These are phyloP conservation scores for Plasmodium vivax DNA, from an alignment of 169 alveolate species.

Conservation along the genomic window DNA sequence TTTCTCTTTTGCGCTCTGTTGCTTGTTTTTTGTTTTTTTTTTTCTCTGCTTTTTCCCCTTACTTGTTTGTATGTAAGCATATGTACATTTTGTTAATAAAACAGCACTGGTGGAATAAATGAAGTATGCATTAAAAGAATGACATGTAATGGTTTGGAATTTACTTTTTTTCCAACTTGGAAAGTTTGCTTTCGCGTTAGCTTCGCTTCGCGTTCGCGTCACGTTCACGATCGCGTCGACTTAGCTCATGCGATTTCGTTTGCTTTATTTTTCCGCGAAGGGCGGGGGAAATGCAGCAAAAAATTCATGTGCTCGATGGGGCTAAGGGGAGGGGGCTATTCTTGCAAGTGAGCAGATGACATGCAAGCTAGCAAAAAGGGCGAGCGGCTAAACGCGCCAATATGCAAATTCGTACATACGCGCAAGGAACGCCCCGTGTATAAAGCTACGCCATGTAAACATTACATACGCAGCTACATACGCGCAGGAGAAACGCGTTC, in stretches of 20 bases:
- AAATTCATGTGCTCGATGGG: background rate
- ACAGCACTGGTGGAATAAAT: background rate
- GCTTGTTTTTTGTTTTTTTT: constrained; percentile 8
- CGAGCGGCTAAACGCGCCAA: background rate
- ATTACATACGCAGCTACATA: background rate
- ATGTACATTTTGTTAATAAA: background rate
- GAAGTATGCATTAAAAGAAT: background rate
- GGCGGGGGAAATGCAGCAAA: background rate
- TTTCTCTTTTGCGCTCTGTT: background rate
- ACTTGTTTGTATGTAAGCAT: background rate
- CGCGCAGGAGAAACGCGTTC: background rate
- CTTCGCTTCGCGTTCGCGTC: too few relatives aligned
- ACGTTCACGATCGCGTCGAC: background rate
- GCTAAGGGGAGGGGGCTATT: background rate
- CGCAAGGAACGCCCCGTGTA: background rate
- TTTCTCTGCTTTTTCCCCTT: background rate
- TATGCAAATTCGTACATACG: background rate
- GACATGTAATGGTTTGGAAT: background rate
- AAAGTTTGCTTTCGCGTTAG: background rate
- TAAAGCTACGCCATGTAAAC: background rate
- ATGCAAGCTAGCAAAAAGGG: background rate
- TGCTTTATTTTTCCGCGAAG: background rate
- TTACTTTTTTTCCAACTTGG: background rate
- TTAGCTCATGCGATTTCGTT: background rate
- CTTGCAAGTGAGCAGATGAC: background rate